phyloP scores from a whole-genome alignment of 116 monocot species.

The Iris pallida region DNA sequence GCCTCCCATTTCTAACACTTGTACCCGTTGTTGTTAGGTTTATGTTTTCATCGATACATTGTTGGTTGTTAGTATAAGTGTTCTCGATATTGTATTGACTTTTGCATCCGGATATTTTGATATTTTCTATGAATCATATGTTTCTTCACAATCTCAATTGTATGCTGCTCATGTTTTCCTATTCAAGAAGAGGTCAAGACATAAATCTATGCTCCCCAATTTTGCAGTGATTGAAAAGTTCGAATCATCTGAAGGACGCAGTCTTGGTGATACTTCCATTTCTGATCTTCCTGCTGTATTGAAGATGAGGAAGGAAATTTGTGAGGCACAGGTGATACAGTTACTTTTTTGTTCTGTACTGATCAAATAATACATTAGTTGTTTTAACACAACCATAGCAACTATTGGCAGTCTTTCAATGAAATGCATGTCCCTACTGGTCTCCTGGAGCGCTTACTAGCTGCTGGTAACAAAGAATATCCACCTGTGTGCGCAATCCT shows the following conservation, averaged over 20 bases:
- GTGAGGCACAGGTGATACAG: constrained; percentile 64
- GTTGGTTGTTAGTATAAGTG: no score
- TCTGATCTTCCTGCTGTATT: constrained; percentile 58
- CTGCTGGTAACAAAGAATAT: constrained; percentile 57
- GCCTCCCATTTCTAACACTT: no score
- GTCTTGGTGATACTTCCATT: constrained; percentile 40
- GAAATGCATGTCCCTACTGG: constrained; percentile 52
- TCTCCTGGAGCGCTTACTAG: constrained; percentile 55
- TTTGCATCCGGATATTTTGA: no score
- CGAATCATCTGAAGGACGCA: constrained; percentile 48
- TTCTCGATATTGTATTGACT: no score
- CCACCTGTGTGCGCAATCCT: constrained; percentile 90
- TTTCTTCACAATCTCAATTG: no score
- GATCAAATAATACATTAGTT: constrained; percentile 5
- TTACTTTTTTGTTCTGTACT: constrained; percentile 7
- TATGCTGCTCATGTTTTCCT: background rate
- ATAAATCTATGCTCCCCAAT: background rate
- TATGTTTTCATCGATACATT: no score
- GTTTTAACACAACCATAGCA: constrained; percentile 13
- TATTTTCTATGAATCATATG: no score
- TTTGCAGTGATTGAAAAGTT: constrained; percentile 74
- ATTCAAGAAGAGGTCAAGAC: background rate
- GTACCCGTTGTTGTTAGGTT: no score
- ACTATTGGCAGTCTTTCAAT: constrained; percentile 47
- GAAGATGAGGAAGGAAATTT: constrained; percentile 56